Base-by-base conservation (phyloP, 495 filamentous ascomycete genomes). In the Geoglossum glabrum region DNA sequence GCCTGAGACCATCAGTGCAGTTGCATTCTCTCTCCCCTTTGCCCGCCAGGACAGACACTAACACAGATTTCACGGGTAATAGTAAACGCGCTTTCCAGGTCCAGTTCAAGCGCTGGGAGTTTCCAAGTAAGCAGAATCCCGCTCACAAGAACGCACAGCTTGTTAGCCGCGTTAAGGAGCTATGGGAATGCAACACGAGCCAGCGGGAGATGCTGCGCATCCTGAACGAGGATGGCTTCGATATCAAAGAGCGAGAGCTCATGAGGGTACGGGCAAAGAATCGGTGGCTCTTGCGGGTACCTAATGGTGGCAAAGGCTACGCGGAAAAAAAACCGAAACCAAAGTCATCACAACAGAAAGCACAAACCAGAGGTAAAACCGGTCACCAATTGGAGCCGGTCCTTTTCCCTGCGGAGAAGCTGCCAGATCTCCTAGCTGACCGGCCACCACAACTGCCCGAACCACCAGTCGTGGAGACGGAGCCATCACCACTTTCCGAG, bases 71-170 rank as follows among this genome's bases (percentile, higher is more conserved):
- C 23, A 13, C 23, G 56, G 15, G 30, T 26, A 47, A n/a, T 30
- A 87, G 83, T 65, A 86, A 85, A 67, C 81, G 84, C 38, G 79
- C 81, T 27, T 86, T 79, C 61, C 83, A 87, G 64, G 76, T 73
- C 11, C 82, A 85, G 59, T 86, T 87, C 69, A 83, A 79, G 63
- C 73, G 79, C 66, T 92, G 86, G 86, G 74, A 76, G 0, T 92
- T 90, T 59, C 86, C 86, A 3, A 77, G 73, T 59, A 86, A 84
- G 66, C 78, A 81, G 60, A 82, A 79, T 61, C 81, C 79, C 10
- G 78, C 78, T 5, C 81, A 83, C 66, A 83, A 82, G 63, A 83
- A 86, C 64, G 67, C 71, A 26, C 70, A 69, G 13, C 75, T 92
- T 10, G 78, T 85, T 21, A 76, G 73, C 2, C 76, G 86, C 0